Base-by-base conservation (phyloP, 2,329 filamentous ascomycete genomes). In the Hymenoscyphus fraxineus region DNA sequence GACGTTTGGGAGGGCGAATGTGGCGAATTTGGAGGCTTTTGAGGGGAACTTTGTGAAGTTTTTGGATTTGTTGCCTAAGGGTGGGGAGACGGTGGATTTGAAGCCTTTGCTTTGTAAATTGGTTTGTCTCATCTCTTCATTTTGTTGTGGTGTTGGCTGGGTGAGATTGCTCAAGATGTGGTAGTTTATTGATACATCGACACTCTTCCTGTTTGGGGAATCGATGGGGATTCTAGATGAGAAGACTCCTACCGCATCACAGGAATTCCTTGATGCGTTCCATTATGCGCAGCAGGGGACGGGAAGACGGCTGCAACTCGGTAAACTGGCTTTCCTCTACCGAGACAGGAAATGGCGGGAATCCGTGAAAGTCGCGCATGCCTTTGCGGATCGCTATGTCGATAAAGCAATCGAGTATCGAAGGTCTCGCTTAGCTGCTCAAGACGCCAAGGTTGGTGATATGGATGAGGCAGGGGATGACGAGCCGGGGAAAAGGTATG, bases 11-110 rank as follows among this genome's bases (percentile, higher is more conserved):
- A 75, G 80, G 5, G 79, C 81, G 65, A 80, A 83, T 72, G 77
- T 83, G 51, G 85, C 87, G 39, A 88, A 93, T 73, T 78, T 93
- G 31, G 80, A 85, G 39, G 85, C 87, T 62, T 87, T 91, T 68
- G 89, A 92, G 73, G 79, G 80, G 31, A 88, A 92, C 73, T n/a
- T 66, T 3, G 27, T 44, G 22, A 56, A 59, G n/a, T 56, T 66
- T n/a, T 47, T 61, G 15, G 39, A 47, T 9, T 40, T 38, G 39
- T 31, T 59, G 5, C 61, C 61, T 3, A 54, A 19, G n/a, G 61
- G 64, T 59, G 64, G 61, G 19, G 12, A 16, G 1, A 64, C 61
- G 2, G 80, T 90, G 6, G 62, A 64, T 38, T 40, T 64, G 27
- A 60, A 58, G 31, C 62, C 51, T 13, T 40, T 63, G 38, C n/a